These are phyloP conservation scores for Paxillus ammoniavirescens DNA, from an alignment of 768 basidiomycete species.

Conservation along the genomic window DNA sequence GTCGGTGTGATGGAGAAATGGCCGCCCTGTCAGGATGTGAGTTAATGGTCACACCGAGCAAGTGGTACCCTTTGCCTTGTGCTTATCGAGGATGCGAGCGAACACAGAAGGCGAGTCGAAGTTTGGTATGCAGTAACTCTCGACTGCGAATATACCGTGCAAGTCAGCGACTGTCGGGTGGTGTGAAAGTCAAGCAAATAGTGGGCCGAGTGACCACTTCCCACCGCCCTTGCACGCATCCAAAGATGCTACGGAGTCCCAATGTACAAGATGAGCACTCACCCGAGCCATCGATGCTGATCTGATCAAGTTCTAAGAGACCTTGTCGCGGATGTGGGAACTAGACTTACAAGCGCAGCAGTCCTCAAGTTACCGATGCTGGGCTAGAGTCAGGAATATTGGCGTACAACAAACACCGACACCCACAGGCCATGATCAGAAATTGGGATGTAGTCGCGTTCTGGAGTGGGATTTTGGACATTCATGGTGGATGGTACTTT, in stretches of 20 bases:
- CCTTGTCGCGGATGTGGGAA: background rate
- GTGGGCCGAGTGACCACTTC: background rate
- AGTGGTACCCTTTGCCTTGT: slow-evolving; percentile 45
- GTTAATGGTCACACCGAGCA: background rate
- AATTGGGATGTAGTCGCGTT: slow-evolving; percentile 71
- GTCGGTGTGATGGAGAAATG: slow-evolving; percentile 88
- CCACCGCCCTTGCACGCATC: background rate
- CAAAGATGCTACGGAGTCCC: background rate
- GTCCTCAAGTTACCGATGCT: slow-evolving; percentile 86
- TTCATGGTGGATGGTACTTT: slow-evolving; percentile 36
- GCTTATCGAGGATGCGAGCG: slow-evolving; percentile 83
- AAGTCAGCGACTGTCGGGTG: slow-evolving; percentile 3
- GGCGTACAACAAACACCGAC: background rate
- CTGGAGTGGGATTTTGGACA: slow-evolving; percentile 45
- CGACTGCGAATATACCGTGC: slow-evolving; percentile 47
- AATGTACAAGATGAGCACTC: slow-evolving; percentile 20
- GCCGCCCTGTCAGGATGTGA: slow-evolving; percentile 56
- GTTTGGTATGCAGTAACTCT: slow-evolving; percentile 89
- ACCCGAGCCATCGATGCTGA: slow-evolving; percentile 85
- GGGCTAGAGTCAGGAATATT: slow-evolving; percentile 8
- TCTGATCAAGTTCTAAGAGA: slow-evolving; percentile 28
- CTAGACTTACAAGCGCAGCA: slow-evolving; percentile 59
- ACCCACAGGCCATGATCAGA: slow-evolving; percentile 79
- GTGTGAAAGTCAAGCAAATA: background rate
- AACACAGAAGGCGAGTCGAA: slow-evolving; percentile 95